These are phyloP conservation scores for Microsporum canis DNA, from an alignment of 2,329 filamentous ascomycete genomes.

Conservation along the genomic window DNA sequence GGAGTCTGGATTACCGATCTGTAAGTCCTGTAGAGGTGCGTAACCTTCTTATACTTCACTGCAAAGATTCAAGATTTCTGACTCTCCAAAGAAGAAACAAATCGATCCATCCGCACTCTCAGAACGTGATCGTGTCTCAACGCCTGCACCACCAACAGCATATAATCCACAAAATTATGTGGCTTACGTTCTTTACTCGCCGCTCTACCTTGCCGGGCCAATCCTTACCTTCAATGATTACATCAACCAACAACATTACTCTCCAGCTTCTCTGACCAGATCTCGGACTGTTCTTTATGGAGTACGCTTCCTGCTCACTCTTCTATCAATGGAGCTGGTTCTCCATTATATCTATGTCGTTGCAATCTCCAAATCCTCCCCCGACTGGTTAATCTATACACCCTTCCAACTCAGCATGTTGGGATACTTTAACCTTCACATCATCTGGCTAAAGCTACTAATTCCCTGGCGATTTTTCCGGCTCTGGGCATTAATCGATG, in stretches of 20 bases:
- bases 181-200: slow-evolving; percentile 81
- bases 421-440: slow-evolving; percentile 89
- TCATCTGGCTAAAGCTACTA: slow-evolving; percentile 95
- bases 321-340: slow-evolving; percentile 82
- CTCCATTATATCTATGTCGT: slow-evolving; percentile 89
- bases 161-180: slow-evolving; percentile 77
- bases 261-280: slow-evolving; percentile 56
- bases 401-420: slow-evolving; percentile 80
- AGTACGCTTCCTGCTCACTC: slow-evolving; percentile 64
- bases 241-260: slow-evolving; percentile 71
- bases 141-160: slow-evolving; percentile 58
- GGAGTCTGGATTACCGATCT: slow-evolving; percentile 59
- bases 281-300: slow-evolving; percentile 68
- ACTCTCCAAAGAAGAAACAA: slow-evolving; percentile 85
- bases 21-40: slow-evolving; percentile 71
- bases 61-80: slow-evolving; percentile 14
- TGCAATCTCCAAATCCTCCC: slow-evolving; percentile 72
- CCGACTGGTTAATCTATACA: slow-evolving; percentile 72
- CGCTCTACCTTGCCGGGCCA: slow-evolving; percentile 82
- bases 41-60: slow-evolving; percentile 12
- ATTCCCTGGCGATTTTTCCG: slow-evolving; percentile 98
- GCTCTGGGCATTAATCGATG: slow-evolving; percentile 84
- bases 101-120: slow-evolving; percentile 77
- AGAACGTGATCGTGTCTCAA: slow-evolving; percentile 72
- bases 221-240: slow-evolving; percentile 98